Evolutionary conservation across 306 rosid species (phyloP), one percentile per base, ranked within the genome.

Genomic region (Coriaria nepalensis): DNA sequence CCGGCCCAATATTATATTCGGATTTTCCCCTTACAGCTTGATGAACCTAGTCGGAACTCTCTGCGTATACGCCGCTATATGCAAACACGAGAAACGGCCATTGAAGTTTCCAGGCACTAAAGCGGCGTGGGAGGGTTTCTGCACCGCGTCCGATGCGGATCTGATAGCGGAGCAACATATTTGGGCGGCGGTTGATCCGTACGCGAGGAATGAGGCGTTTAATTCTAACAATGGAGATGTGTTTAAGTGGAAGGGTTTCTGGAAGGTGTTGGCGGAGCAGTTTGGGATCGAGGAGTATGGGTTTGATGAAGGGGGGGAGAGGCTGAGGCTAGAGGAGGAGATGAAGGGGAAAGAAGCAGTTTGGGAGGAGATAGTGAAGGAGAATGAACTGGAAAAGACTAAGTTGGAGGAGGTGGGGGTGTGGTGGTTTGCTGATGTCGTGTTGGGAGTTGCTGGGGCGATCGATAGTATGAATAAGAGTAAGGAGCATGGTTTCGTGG

Each of bases 121-220:
- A 10, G 64, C 4, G 13, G 78, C 71, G 5, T 79, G 88, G 88
- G 81, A 76, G 20, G 11, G 47, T 42, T 79, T 64, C 46, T 41
- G 50, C 2, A 47, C 10, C 10, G 76, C 59, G 33, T 72, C 94
- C 0, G 94, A 83, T 53, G 88, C 82, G 0, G 88, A 83, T 72
- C 60, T 81, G 71, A 64, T 78, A 6, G 94, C 88, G 2, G 94
- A 83, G 74, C 94, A 83, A 49, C 88, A 83, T 2, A 76, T 79
- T 13, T 79, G 87, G 94, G 83, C 85, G 0, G 80, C 80, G 55
- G 94, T 79, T 54, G 94, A 83, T 40, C 85, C 81, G 1, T 55
- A 78, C 35, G 82, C 85, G 0, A 50, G 60, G 50, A 76, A 83
- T 48, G 85, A 83, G 29, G 85, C 78, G 0, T 83, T 83, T 11